Percentiles rank a stretch among this genome's conserved stretches.
These are phyloP conservation scores for Mrakia gelida DNA, from an alignment of 768 basidiomycete genomes.

Conservation along the genomic window DNA sequence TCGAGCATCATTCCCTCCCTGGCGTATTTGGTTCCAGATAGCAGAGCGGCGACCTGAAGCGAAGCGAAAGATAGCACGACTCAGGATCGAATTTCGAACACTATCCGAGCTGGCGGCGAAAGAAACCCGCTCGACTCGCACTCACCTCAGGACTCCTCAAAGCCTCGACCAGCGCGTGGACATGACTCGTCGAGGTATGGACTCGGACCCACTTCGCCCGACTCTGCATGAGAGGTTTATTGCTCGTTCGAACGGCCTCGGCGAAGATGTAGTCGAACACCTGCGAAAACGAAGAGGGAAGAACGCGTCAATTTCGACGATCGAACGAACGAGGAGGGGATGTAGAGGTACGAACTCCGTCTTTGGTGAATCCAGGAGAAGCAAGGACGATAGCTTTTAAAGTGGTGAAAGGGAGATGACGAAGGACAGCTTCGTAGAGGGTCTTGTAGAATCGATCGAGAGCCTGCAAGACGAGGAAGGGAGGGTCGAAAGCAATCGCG, in stretches of 20 bases:
- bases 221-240: slow-evolving; percentile 73
- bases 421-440: slow-evolving; percentile 76
- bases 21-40: slow-evolving; percentile 83
- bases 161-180: slow-evolving; percentile 91
- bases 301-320: too few species aligned
- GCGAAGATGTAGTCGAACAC: slow-evolving; percentile 69
- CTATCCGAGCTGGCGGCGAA: slow-evolving; percentile 28
- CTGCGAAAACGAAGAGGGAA: slow-evolving; percentile 29
- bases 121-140: too few species aligned
- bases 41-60: slow-evolving; percentile 15
- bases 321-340: not conserved
- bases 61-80: not conserved
- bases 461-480: slow-evolving; percentile 48
- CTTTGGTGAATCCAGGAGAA: slow-evolving; percentile 92
- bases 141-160: slow-evolving; percentile 86
- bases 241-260: slow-evolving; percentile 70
- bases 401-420: slow-evolving; percentile 81
- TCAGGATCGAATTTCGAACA: not conserved
- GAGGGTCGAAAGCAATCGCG: not conserved
- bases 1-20: slow-evolving; percentile 87
- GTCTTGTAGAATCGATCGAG: slow-evolving; percentile 75
- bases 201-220: slow-evolving; percentile 84
- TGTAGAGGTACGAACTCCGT: slow-evolving; percentile 54
- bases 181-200: slow-evolving; percentile 87
- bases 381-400: slow-evolving; percentile 92